A percentile compares a stretch with the other conserved stretches of the same genome.
Evolutionary conservation across 768 basidiomycete species (phyloP).

Genomic region (Piloderma croceum): DNA sequence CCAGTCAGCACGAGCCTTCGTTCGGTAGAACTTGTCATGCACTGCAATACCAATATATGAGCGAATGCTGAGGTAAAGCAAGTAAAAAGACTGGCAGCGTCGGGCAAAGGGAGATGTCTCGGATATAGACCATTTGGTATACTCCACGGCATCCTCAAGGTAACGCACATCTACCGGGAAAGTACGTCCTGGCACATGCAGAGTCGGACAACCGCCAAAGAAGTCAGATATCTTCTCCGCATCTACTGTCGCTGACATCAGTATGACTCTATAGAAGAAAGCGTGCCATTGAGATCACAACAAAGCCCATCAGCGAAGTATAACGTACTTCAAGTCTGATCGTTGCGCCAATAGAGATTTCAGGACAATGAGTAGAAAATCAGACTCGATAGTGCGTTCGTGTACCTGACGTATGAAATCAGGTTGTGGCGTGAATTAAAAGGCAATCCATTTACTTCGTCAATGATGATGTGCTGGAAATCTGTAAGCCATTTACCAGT

Average conservation of each 20-base stretch:
- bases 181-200: conserved; percentile 90
- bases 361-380: conserved; percentile 92
- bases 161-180: conserved; percentile 86
- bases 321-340: conserved; percentile 72
- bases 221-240: conserved; percentile 83
- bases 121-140: conserved; percentile 69
- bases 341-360: conserved; percentile 74
- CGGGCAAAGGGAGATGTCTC: conserved; percentile 80
- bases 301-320: neutral
- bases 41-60: conserved; percentile 30
- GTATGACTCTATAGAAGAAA: conserved; percentile 64
- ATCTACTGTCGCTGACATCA: conserved; percentile 97
- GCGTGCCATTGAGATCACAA: no score
- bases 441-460: conserved; percentile 55
- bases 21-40: conserved; percentile 57
- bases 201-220: conserved; percentile 80
- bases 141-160: conserved; percentile 88
- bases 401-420: conserved; percentile 58
- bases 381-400: conserved; percentile 94
- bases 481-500: no score
- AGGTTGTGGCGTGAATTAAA: conserved; percentile 1
- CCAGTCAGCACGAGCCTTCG: conserved; percentile 68
- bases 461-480: conserved; percentile 84
- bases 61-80: neutral
- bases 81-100: conserved; percentile 42